These are phyloP conservation scores for Cladorrhinum sp. DNA, from an alignment of 2,329 filamentous ascomycete species.

Conservation along the genomic window DNA sequence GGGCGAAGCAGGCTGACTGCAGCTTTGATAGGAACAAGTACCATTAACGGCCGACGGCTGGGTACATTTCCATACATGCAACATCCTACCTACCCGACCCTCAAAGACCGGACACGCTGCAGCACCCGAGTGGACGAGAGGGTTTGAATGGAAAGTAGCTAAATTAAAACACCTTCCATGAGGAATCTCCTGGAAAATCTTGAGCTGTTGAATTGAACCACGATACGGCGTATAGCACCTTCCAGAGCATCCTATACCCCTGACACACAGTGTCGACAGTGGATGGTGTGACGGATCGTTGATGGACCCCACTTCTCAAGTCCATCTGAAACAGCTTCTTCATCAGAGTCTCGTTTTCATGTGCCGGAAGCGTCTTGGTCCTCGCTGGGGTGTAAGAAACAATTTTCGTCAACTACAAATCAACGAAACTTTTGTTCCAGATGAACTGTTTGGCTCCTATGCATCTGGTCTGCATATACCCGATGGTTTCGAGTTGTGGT, in stretches of 20 bases:
- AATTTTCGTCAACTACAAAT: too few relatives aligned
- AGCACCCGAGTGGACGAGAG: neutral
- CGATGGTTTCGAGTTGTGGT: neutral
- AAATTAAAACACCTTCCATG: too few relatives aligned
- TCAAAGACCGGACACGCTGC: neutral
- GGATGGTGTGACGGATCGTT: neutral
- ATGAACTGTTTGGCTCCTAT: too few relatives aligned
- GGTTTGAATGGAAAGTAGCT: too few relatives aligned
- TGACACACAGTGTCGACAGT: neutral
- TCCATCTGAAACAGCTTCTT: neutral
- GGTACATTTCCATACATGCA: neutral
- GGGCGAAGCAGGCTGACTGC: conserved; percentile 1
- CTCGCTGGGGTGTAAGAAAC: neutral
- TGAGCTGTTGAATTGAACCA: neutral
- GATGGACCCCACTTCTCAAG: neutral
- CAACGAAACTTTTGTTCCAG: too few relatives aligned
- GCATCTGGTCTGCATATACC: neutral
- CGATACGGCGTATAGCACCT: neutral
- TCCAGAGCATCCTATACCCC: neutral
- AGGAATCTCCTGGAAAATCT: too few relatives aligned
- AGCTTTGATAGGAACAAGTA: neutral
- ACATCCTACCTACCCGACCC: too few relatives aligned
- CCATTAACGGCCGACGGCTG: neutral
- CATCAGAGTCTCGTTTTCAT: neutral
- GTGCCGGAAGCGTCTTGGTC: neutral